These are phyloP conservation scores for Cyclotella choctawhatcheeana DNA, from an alignment of 108 stramenopile species.

Conservation along the genomic window DNA sequence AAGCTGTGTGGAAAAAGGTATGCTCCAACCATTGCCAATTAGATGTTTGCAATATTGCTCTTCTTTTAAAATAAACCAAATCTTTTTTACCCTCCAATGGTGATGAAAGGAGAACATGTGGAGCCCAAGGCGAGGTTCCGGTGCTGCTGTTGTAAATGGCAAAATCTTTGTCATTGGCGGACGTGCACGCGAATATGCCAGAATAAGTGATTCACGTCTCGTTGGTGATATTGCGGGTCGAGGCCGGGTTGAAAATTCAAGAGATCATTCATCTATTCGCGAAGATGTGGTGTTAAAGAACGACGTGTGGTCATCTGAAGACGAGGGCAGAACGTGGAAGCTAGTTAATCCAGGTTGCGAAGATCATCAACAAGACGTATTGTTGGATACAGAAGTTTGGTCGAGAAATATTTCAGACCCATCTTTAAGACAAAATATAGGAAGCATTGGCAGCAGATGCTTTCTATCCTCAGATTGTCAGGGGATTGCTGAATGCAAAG, in stretches of 20 bases:
- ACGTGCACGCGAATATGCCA: constrained; percentile 65
- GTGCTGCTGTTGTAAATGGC: constrained; percentile 53
- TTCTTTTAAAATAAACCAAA: constrained; percentile 20
- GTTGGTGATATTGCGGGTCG: constrained; percentile 65
- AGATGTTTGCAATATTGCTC: constrained; percentile 44
- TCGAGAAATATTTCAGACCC: constrained; percentile 33
- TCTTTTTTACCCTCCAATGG: constrained; percentile 38
- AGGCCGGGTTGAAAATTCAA: constrained; percentile 42
- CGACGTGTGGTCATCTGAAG: constrained; percentile 78
- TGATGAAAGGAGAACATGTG: constrained; percentile 71
- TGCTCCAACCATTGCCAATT: constrained; percentile 33
- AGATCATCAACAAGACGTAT: constrained; percentile 55
- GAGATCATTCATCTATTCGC: constrained; percentile 49
- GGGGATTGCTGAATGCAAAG: constrained; percentile 61
- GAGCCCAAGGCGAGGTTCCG: constrained; percentile 70
- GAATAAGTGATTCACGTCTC: constrained; percentile 47
- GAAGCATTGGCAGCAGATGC: constrained; percentile 47
- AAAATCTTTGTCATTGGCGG: constrained; percentile 78
- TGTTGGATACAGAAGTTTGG: constrained; percentile 58
- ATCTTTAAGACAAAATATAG: constrained; percentile 26
- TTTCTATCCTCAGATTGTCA: constrained; percentile 50
- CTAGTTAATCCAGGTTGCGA: constrained; percentile 76
- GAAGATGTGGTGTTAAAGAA: constrained; percentile 68
- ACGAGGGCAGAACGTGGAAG: constrained; percentile 65
- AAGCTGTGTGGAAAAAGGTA: constrained; percentile 49